Conservation (phyloP, 345 rosid species). For the Leavenworthia alabamica region DNA sequence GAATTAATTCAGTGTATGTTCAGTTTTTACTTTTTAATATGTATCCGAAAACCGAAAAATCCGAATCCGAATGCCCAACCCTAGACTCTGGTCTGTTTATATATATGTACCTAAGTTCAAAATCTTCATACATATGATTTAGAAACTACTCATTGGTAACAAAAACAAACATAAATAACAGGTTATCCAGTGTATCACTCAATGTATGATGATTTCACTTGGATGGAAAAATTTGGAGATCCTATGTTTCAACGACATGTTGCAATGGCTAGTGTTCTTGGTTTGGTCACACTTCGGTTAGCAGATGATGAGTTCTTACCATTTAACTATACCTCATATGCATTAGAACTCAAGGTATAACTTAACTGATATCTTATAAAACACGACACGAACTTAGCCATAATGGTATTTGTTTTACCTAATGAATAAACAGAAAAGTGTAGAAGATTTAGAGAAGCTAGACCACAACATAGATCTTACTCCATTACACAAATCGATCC, state of each 20-base stretch:
- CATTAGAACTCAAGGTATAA: conserved; percentile 64
- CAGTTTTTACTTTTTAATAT: no score
- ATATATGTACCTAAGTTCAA: not conserved
- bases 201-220: conserved; percentile 70
- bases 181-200: conserved; percentile 85
- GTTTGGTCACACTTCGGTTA: conserved; percentile 64
- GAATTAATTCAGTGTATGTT: no score
- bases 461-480: conserved; percentile 34
- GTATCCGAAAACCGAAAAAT: no score
- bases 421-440: conserved; percentile 39
- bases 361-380: not conserved
- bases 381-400: not conserved
- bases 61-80: no score
- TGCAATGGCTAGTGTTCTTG: conserved; percentile 76
- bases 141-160: not conserved
- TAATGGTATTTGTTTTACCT: conserved; percentile 2
- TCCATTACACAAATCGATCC: conserved; percentile 53
- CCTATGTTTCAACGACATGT: conserved; percentile 68
- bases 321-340: conserved; percentile 58
- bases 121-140: not conserved
- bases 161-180: conserved; percentile 15
- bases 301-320: conserved; percentile 79
- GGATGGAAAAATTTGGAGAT: conserved; percentile 83
- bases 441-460: conserved; percentile 46
- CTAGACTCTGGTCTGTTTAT: no score